Percentiles rank a stretch among this genome's conserved stretches.
phyloP scores from a whole-genome alignment of 2,329 filamentous ascomycete genomes.

The Epicoccum sorghinum region DNA sequence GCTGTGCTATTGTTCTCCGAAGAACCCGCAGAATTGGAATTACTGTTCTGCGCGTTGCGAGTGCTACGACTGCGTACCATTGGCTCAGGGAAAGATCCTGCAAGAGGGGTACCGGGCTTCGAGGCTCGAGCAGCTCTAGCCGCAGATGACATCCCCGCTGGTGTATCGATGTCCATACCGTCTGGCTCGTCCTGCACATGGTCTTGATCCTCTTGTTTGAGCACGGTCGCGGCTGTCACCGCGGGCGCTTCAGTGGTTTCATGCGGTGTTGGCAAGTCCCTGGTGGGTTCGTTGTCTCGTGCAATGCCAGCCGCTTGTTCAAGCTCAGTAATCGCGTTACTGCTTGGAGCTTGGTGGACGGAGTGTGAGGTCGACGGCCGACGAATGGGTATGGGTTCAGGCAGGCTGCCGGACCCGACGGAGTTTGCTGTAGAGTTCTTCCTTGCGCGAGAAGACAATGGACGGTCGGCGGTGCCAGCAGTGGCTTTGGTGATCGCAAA shows the following conservation, averaged over 20 bases:
- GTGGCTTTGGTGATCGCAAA: constrained; percentile 64
- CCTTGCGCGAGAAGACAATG: constrained; percentile 72
- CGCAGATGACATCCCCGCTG: constrained; percentile 35
- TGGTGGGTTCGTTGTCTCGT: constrained; percentile 31
- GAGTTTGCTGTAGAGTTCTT: constrained; percentile 67
- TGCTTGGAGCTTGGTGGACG: constrained; percentile 33
- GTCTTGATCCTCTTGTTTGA: constrained; percentile 59
- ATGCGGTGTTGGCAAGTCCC: constrained; percentile 39
- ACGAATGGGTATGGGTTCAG: constrained; percentile 49
- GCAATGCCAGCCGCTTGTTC: constrained; percentile 39
- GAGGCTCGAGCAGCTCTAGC: constrained; percentile 51
- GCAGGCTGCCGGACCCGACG: constrained; percentile 54
- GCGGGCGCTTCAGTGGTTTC: constrained; percentile 32
- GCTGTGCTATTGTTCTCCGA: constrained; percentile 48
- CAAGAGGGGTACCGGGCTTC: constrained; percentile 57
- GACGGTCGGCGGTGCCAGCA: constrained; percentile 57
- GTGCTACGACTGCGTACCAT: constrained; percentile 53
- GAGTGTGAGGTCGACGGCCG: constrained; percentile 48
- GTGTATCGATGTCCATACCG: constrained; percentile 42
- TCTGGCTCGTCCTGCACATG: constrained; percentile 48
- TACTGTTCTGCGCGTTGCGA: constrained; percentile 47
- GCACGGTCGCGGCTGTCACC: constrained; percentile 56
- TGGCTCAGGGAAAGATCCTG: constrained; percentile 50
- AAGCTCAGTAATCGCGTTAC: constrained; percentile 39
- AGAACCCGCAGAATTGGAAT: constrained; percentile 46